These are phyloP conservation scores for Rhododendron ovatum DNA, from an alignment of 148 eudicot species.

Conservation along the genomic window DNA sequence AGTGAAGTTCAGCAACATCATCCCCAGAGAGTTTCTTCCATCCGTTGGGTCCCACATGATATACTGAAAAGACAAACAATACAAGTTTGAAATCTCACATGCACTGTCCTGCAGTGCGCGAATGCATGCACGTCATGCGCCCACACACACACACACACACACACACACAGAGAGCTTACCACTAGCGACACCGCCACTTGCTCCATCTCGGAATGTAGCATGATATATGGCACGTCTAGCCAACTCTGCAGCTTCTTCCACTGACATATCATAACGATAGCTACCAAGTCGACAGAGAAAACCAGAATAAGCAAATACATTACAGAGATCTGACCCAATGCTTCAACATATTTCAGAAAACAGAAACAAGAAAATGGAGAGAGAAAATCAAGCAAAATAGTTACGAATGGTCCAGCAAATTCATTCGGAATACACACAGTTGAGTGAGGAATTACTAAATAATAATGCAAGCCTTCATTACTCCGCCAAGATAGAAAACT, in stretches of 20 bases:
- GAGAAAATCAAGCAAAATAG: not conserved
- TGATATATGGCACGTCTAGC: conserved; percentile 87
- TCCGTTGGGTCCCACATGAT: conserved; percentile 79
- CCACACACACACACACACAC: too few relatives aligned
- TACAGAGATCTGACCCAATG: not conserved
- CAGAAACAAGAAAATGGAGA: not conserved
- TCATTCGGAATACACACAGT: too few relatives aligned
- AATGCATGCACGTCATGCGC: too few relatives aligned
- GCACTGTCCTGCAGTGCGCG: not conserved
- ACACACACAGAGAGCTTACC: conserved; percentile 67
- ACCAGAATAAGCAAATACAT: not conserved
- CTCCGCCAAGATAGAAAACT: not conserved
- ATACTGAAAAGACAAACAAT: conserved; percentile 42
- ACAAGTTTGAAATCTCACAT: not conserved
- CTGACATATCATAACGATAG: conserved; percentile 55
- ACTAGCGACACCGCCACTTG: conserved; percentile 97
- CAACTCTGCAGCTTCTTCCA: conserved; percentile 81
- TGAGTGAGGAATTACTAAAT: not conserved
- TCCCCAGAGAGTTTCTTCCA: conserved; percentile 95
- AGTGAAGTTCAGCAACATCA: conserved; percentile 92
- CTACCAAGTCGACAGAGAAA: not conserved
- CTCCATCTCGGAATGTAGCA: conserved; percentile 96
- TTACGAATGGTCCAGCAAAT: too few relatives aligned
- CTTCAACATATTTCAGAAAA: not conserved
- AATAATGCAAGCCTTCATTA: not conserved